Base-by-base conservation (phyloP, 1,139 yeast genomes). In the Yarrowia galli region DNA sequence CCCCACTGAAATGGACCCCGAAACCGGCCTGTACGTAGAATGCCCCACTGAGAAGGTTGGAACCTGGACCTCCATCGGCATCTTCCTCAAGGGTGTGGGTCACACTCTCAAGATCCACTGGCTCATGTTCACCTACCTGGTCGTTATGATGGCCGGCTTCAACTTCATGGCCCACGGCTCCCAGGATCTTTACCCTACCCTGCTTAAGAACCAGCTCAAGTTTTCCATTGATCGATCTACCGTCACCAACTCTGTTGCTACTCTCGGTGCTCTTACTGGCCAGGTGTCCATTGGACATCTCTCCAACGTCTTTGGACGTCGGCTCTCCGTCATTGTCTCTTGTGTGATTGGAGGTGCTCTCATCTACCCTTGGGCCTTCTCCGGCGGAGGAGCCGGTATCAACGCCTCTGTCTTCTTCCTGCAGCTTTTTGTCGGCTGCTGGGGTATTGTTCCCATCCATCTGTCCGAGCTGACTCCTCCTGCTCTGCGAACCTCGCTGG, bases 371-470 rank as follows among this genome's bases (percentile, higher is more conserved):
- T 87, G 95, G 93, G 93, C 91, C 0, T 89, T 86, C 73, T 77
- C 83, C 48, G 71, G 73, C 16, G 72, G 75, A 63, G 82, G 82
- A 70, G 74, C 80, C 25, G 91, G 87, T 43, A 84, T 89, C 71
- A 88, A 89, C 74, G 96, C 95, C 8, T 89, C 91, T 69, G 95
- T 83, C 1, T 91, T 90, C 78, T 89, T 89, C 80, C 79, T 91
- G 73, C 97, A 91, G 78, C 86, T 88, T 74, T 87, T 87, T 72
- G 95, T 91, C 65, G 97, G 97, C 71, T 89, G 92, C 20, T 91
- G 96, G 92, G 96, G 96, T 73, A 90, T 89, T 60, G 84, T 89
- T 72, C 97, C 97, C 68, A 85, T 89, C 71, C 92, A 89, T 77
- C 81, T 90, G 67, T 83, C 91, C 1, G 96, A 90, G 78, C 82